These are phyloP conservation scores for Trichosanthes truncata DNA, from an alignment of 306 rosid genomes.

Conservation along the genomic window DNA sequence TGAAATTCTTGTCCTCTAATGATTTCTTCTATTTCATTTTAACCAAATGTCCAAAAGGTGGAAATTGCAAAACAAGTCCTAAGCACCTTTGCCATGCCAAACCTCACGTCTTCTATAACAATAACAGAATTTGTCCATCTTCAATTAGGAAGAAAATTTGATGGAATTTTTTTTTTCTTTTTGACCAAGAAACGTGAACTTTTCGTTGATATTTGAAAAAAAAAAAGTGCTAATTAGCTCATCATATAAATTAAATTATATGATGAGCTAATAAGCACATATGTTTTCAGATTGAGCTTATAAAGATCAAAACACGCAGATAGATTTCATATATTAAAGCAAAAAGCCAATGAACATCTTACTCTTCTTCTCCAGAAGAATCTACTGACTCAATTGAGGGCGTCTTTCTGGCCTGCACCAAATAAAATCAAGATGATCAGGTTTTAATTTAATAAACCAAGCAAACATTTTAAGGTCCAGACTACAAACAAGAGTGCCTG, in stretches of 20 bases:
- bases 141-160: neutral
- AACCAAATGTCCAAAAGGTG: neutral
- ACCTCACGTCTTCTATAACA: neutral
- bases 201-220: neutral
- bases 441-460: neutral
- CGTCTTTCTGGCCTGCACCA: slow-evolving; percentile 77
- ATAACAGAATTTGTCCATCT: neutral
- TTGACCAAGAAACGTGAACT: neutral
- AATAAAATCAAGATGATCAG: slow-evolving; percentile 10
- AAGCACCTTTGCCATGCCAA: neutral
- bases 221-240: neutral
- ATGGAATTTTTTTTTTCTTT: neutral
- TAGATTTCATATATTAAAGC: neutral
- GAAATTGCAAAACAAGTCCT: neutral
- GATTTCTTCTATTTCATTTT: neutral
- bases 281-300: neutral
- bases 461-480: neutral
- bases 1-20: neutral
- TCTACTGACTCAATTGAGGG: slow-evolving; percentile 89
- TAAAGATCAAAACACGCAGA: neutral
- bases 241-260: neutral
- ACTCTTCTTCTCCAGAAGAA: slow-evolving; percentile 99
- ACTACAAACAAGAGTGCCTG: neutral
- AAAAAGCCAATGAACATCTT: slow-evolving; percentile 24
- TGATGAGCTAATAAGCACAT: neutral